Base-by-base conservation (phyloP, 2,329 filamentous ascomycete genomes). In the Aspergillus versicolor region DNA sequence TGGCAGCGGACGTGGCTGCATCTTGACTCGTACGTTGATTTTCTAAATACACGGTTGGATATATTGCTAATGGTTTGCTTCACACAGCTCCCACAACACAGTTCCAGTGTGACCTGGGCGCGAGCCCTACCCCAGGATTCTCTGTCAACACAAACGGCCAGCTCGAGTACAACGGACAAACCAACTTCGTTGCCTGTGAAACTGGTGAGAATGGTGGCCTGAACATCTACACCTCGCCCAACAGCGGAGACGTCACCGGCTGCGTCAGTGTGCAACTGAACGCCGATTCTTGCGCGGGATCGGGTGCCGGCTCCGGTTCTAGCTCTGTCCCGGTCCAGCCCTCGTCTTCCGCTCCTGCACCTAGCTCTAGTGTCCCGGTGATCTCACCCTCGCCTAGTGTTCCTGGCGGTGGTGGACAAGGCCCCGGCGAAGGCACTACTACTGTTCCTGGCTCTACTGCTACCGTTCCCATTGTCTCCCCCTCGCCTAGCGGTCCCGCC, bases 61-160 rank as follows among this genome's bases (percentile, higher is more conserved):
- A 17, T 22, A 13, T 9, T 59, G 50, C 56, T 66, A 58, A 67
- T 53, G 30, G 48, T 37, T 13, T 15, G 40, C 7, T 57, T 15
- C 60, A n/a, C 15, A 45, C 41, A 82, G 80, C 80, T 41, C 79
- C 82, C 0, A 85, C 84, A 1, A 79, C 77, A 27, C 82, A 86
- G 47, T 82, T 85, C 58, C 85, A 88, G 67, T 88, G 87, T 64
- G 86, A 89, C 62, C 61, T 66, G 19, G 81, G 82, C 46, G 81
- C 81, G 12, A 61, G 66, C 13, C 79, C 82, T 9, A 79, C 76
- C 22, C 66, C 77, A 32, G 85, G 85, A 30, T 89, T 88, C 72
- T 74, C 76, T 7, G 77, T 88, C 57, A 76, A 72, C 45, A 80
- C 79, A 24, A 72, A 82, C 58, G 85, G 85, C 34, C 65, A 70